These are phyloP conservation scores for Cephaloascus albidus DNA, from an alignment of 805 yeast genomes.

Conservation along the genomic window DNA sequence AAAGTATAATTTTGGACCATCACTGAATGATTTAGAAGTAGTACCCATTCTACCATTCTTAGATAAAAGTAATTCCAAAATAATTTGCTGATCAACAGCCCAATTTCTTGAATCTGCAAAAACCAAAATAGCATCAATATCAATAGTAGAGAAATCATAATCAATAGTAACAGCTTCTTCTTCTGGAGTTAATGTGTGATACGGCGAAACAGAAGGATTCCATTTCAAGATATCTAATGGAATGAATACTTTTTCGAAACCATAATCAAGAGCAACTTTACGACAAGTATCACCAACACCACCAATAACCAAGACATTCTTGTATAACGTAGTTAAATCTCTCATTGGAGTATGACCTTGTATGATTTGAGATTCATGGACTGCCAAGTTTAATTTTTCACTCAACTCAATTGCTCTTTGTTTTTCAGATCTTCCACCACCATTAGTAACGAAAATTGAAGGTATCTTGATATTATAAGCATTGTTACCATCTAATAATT, in stretches of 20 bases:
- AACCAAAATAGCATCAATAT: conserved; percentile 75
- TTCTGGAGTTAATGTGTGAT: conserved; percentile 68
- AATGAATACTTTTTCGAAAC: conserved; percentile 73
- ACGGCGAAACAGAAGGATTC: conserved; percentile 83
- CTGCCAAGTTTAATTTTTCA: conserved; percentile 45
- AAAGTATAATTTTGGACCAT: conserved; percentile 77
- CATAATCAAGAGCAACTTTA: conserved; percentile 74
- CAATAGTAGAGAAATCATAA: conserved; percentile 56
- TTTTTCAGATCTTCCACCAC: conserved; percentile 81
- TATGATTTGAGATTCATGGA: conserved; percentile 72
- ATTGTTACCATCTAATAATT: conserved; percentile 68
- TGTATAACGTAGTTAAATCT: conserved; percentile 57
- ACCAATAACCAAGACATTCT: conserved; percentile 79
- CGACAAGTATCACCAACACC: conserved; percentile 83
- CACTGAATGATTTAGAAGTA: conserved; percentile 54
- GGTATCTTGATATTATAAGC: conserved; percentile 72
- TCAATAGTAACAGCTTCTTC: conserved; percentile 47
- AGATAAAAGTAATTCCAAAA: conserved; percentile 69
- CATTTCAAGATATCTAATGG: conserved; percentile 79
- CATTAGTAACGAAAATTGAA: conserved; percentile 80
- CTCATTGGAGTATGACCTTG: conserved; percentile 95
- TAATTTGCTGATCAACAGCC: conserved; percentile 91
- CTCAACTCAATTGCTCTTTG: conserved; percentile 67
- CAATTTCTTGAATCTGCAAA: conserved; percentile 90
- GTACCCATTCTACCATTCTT: conserved; percentile 84